phyloP scores from a whole-genome alignment of 2,329 filamentous ascomycete genomes.

The Colletotrichum sp. region DNA sequence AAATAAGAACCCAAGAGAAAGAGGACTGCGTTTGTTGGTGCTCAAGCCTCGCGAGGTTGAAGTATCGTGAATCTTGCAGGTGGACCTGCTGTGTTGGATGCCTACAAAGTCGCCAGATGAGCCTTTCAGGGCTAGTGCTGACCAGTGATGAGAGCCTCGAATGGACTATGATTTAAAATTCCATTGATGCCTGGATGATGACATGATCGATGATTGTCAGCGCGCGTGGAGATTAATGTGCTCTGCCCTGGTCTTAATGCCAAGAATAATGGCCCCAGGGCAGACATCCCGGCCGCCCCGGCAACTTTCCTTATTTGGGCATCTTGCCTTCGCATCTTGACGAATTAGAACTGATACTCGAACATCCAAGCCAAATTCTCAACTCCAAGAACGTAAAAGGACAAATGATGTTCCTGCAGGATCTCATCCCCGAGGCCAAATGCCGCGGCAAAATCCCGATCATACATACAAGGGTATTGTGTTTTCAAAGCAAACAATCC shows the following conservation, averaged over 20 bases:
- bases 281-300: background rate
- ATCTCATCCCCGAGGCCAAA: background rate
- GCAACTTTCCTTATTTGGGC: background rate
- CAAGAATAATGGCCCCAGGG: background rate
- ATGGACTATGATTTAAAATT: background rate
- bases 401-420: background rate
- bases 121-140: background rate
- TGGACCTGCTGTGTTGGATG: background rate
- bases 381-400: background rate
- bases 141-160: fast-evolving
- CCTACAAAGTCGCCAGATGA: background rate
- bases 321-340: background rate
- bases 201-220: background rate
- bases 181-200: background rate
- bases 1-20: fast-evolving
- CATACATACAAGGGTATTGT: background rate
- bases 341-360: background rate
- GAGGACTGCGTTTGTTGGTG: fast-evolving
- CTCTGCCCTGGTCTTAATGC: background rate
- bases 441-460: background rate
- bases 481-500: background rate
- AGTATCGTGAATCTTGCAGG: background rate
- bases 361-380: background rate
- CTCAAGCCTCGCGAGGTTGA: fast-evolving
- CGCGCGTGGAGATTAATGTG: background rate